phyloP scores from a whole-genome alignment of 1,139 yeast genomes.

The Debaryomyces sp. region DNA sequence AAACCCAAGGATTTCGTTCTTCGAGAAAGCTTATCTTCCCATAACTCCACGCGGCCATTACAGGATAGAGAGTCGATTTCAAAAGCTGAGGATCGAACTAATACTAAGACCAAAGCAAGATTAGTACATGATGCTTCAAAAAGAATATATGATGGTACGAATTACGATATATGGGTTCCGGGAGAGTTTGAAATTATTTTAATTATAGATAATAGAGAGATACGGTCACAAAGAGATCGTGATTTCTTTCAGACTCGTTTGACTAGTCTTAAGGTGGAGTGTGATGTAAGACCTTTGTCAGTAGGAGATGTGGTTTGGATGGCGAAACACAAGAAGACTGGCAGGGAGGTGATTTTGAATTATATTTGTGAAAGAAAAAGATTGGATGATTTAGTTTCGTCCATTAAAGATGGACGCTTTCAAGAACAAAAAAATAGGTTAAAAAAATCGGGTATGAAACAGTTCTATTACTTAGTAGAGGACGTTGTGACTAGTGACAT shows the following conservation, averaged over 20 bases:
- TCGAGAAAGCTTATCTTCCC: background rate
- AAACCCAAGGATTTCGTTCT: background rate
- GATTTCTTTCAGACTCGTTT: conserved; percentile 65
- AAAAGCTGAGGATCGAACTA: background rate
- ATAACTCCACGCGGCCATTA: background rate
- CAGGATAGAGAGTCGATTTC: background rate
- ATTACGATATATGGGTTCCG: conserved; percentile 42
- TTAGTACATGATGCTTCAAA: conserved; percentile 26
- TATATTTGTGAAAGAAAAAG: conserved; percentile 87
- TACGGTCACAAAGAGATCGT: conserved; percentile 61
- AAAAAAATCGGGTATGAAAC: conserved; percentile 63
- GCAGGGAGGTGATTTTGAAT: conserved; percentile 70
- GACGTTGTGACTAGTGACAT: conserved; percentile 55
- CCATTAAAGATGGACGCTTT: conserved; percentile 87
- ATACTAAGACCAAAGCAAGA: background rate
- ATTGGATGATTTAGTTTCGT: conserved; percentile 78
- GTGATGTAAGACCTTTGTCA: conserved; percentile 62
- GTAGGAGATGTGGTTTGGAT: conserved; percentile 93
- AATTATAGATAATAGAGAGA: conserved; percentile 81
- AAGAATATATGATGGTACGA: conserved; percentile 23
- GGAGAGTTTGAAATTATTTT: conserved; percentile 60
- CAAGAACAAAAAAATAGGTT: conserved; percentile 83
- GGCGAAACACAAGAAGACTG: conserved; percentile 63
- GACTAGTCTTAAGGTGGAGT: conserved; percentile 47
- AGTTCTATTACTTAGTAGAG: conserved; percentile 82